These are phyloP conservation scores for Pythium grandisporangium DNA, from an alignment of 352 stramenopile species.

Conservation along the genomic window DNA sequence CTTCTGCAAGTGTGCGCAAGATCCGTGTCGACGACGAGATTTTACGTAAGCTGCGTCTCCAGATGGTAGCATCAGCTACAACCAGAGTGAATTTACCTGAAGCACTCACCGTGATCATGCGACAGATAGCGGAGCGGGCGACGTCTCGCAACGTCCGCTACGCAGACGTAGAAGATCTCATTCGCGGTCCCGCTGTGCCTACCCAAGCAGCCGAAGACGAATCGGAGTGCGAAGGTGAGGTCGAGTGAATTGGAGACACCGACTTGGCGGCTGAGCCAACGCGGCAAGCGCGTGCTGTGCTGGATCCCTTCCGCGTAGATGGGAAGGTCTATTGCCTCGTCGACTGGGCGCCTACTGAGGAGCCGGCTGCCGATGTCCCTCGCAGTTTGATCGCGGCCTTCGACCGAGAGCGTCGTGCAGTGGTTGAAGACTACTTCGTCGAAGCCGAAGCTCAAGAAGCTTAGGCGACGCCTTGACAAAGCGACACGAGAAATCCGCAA, in stretches of 20 bases:
- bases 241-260: not conserved
- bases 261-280: not conserved
- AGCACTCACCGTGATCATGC: not conserved
- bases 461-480: conserved; percentile 14
- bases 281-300: not conserved
- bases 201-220: too few species aligned
- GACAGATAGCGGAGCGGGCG: not conserved
- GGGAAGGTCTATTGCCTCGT: conserved; percentile 12
- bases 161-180: not conserved
- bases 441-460: conserved; percentile 11
- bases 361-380: conserved; percentile 4
- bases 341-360: conserved; percentile 10
- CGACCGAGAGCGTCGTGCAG: conserved; percentile 2
- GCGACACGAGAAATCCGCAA: conserved; percentile 5
- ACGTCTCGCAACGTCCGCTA: not conserved
- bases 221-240: too few species aligned
- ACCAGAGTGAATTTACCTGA: not conserved
- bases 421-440: conserved; percentile 13
- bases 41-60: not conserved
- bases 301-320: not conserved
- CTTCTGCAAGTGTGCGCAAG: too few species aligned
- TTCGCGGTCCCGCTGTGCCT: too few species aligned
- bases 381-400: conserved; percentile 9
- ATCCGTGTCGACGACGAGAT: not conserved
- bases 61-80: not conserved